Evolutionary conservation across 345 rosid genomes (phyloP).

Genomic region (Arabidopsis arenosa): DNA sequence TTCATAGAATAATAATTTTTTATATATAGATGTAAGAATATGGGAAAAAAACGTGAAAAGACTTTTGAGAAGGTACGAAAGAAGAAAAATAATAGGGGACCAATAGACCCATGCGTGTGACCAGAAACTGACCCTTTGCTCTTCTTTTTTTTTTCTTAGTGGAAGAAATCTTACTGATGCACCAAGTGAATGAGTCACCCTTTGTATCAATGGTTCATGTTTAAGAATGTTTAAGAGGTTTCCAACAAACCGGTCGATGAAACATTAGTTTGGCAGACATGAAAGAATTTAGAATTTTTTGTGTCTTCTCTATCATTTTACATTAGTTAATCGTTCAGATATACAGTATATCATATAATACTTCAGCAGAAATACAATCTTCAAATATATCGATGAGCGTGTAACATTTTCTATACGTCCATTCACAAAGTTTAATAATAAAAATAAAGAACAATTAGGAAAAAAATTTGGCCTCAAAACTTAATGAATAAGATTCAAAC

Average conservation of each 20-base stretch:
- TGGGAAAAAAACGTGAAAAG: background rate
- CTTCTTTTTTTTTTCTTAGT: constrained; percentile 29
- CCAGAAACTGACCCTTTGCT: constrained; percentile 19
- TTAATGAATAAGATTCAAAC: too few species aligned
- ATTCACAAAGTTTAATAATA: too few species aligned
- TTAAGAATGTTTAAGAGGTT: constrained; percentile 26
- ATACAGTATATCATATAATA: background rate
- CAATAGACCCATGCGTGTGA: constrained; percentile 44
- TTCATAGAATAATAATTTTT: background rate
- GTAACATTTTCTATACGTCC: background rate
- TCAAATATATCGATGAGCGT: background rate
- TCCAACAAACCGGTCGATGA: constrained; percentile 26
- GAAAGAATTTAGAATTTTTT: constrained; percentile 25
- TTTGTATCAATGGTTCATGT: constrained; percentile 26
- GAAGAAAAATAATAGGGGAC: constrained; percentile 41
- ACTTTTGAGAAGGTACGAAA: constrained; percentile 34
- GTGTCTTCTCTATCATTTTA: constrained; percentile 7
- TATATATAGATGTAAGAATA: background rate
- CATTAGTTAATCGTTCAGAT: background rate
- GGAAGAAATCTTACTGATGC: constrained; percentile 33
- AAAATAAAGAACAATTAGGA: too few species aligned
- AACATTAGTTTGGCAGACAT: constrained; percentile 22
- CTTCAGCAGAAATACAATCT: background rate
- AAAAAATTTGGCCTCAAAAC: too few species aligned
- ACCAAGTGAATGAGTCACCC: constrained; percentile 28